Conservation (phyloP, 352 stramenopile genomes). For the Globisporangium parvum region DNA sequence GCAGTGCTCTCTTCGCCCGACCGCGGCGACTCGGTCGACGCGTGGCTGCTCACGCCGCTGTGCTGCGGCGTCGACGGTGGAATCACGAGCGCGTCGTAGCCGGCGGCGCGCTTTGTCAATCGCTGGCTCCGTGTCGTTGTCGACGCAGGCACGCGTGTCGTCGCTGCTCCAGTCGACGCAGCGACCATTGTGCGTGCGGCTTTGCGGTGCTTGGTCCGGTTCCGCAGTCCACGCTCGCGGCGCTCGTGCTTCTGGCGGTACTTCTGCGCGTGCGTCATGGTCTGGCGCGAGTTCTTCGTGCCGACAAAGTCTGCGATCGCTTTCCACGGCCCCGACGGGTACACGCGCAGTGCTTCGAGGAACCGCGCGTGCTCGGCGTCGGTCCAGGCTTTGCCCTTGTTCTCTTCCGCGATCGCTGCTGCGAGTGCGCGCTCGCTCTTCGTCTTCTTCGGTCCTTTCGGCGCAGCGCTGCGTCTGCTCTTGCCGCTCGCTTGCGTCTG, state of each 20-base stretch:
- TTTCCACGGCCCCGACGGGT: conserved; percentile 55
- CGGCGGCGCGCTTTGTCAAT: conserved; percentile 4
- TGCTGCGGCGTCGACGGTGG: conserved; percentile 7
- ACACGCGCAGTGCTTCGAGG: conserved; percentile 47
- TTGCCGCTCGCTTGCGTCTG: not conserved
- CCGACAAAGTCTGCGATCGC: conserved; percentile 51
- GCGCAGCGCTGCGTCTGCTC: not conserved
- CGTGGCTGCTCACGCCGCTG: conserved; percentile 11
- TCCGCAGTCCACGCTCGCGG: conserved; percentile 42
- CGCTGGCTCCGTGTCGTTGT: conserved; percentile 11
- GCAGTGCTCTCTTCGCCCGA: conserved; percentile 21
- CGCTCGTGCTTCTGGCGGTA: conserved; percentile 39
- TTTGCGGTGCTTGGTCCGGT: conserved; percentile 22
- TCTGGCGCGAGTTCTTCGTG: conserved; percentile 50
- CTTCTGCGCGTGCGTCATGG: conserved; percentile 31
- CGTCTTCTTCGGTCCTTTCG: conserved; percentile 3
- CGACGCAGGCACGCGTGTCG: not conserved
- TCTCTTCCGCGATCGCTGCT: conserved; percentile 24
- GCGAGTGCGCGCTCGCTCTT: conserved; percentile 15
- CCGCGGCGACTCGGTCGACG: conserved; percentile 26
- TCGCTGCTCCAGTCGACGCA: not conserved
- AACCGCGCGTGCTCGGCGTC: conserved; percentile 48
- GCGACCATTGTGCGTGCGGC: not conserved
- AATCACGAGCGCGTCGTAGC: conserved; percentile 7
- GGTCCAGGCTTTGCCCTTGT: conserved; percentile 57